These are phyloP conservation scores for Aspergillus sparsus DNA, from an alignment of 495 filamentous ascomycete genomes.

Conservation along the genomic window DNA sequence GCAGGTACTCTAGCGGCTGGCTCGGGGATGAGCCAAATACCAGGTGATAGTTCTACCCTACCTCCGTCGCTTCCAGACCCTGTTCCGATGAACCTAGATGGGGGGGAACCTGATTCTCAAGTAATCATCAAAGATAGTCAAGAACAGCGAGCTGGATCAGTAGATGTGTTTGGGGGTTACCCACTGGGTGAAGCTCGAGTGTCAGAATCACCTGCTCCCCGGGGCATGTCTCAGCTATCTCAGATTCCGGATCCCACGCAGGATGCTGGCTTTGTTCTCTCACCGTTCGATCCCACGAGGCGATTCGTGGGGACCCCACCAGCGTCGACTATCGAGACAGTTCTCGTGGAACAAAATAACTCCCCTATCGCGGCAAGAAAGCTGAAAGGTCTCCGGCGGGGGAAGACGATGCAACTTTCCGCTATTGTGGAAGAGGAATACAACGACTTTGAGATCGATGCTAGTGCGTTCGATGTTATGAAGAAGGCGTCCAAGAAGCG, in stretches of 20 bases:
- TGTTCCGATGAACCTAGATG: conserved; percentile 44
- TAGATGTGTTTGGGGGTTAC: conserved; percentile 35
- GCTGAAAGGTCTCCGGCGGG: conserved; percentile 58
- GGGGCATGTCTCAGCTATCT: conserved; percentile 57
- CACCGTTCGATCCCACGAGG: conserved; percentile 55
- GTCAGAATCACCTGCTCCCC: conserved; percentile 44
- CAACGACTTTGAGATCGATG: conserved; percentile 45
- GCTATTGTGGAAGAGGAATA: conserved; percentile 46
- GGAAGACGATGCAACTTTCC: conserved; percentile 35
- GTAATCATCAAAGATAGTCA: conserved; percentile 69
- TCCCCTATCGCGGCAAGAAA: conserved; percentile 63
- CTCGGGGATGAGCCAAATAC: conserved; percentile 29
- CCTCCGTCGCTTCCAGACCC: conserved; percentile 54
- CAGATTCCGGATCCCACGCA: conserved; percentile 78
- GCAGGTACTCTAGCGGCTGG: conserved; percentile 84
- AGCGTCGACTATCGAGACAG: conserved; percentile 69
- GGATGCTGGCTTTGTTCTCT: conserved; percentile 72
- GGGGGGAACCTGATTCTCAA: conserved; percentile 51
- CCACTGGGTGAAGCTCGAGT: conserved; percentile 38
- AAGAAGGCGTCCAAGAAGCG: conserved; percentile 65
- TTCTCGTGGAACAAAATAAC: conserved; percentile 57
- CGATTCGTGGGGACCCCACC: conserved; percentile 61
- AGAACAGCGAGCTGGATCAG: conserved; percentile 33
- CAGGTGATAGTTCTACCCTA: conserved; percentile 49
- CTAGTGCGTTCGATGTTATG: conserved; percentile 74